Conservation (phyloP, 306 rosid species). For the Chamaecrista fasciculata region DNA sequence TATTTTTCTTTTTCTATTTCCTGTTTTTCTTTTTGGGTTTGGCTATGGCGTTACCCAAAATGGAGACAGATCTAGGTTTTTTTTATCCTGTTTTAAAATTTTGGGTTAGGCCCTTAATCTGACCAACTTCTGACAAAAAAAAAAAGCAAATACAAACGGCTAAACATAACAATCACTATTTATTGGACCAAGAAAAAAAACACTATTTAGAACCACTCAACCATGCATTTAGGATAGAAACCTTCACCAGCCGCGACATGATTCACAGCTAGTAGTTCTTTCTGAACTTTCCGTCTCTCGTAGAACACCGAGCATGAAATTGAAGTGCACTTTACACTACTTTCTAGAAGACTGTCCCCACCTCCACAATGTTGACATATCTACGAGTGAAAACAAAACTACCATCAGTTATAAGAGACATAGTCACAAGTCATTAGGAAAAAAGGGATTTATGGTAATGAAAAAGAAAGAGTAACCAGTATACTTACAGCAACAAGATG, state of each 20-base stretch:
- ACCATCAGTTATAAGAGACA: background rate
- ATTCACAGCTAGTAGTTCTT: slow-evolving; percentile 65
- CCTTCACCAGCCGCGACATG: slow-evolving; percentile 66
- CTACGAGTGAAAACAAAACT: slow-evolving; percentile 37
- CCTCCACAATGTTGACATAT: slow-evolving; percentile 93
- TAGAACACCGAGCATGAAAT: slow-evolving; percentile 79
- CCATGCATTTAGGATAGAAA: slow-evolving; percentile 64
- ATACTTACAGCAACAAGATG: slow-evolving; percentile 81
- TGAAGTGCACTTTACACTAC: slow-evolving; percentile 77
- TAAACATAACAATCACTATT: background rate
- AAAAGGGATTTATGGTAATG: background rate
- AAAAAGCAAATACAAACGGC: background rate
- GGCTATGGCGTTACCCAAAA: background rate
- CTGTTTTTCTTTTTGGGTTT: background rate
- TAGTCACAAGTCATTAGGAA: no score
- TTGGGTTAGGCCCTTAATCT: no score
- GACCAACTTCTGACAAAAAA: background rate
- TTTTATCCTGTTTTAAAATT: no score
- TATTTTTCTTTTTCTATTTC: no score
- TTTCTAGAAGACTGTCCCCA: slow-evolving; percentile 63
- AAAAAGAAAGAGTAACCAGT: background rate
- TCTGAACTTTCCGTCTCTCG: slow-evolving; percentile 84
- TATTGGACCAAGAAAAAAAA: no score
- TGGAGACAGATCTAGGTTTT: no score
- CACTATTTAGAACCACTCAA: slow-evolving; percentile 95